phyloP scores from a whole-genome alignment of 1,284 basidiomycete genomes.

The Cutaneotrichosporon sp. region DNA sequence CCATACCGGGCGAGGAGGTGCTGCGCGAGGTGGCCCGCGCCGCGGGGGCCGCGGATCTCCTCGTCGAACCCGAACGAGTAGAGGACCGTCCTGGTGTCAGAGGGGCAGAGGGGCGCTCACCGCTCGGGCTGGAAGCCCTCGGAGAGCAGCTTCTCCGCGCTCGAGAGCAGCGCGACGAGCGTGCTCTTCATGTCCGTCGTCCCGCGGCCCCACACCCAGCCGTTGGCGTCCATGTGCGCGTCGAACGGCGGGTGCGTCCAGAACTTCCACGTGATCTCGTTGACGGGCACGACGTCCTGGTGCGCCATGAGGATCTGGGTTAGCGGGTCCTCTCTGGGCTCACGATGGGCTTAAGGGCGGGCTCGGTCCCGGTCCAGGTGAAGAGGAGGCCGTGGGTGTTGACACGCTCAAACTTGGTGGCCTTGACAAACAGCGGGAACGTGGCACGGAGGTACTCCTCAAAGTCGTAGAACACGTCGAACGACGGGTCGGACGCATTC shows the following conservation, averaged over 20 bases:
- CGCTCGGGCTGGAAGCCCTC: slow-evolving; percentile 27
- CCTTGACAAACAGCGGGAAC: slow-evolving; percentile 53
- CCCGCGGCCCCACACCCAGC: slow-evolving; percentile 38
- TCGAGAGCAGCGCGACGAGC: slow-evolving; percentile 22
- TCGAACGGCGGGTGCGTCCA: slow-evolving; percentile 35
- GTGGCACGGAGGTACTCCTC: slow-evolving; percentile 32
- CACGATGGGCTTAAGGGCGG: slow-evolving; percentile 62
- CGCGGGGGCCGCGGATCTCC: slow-evolving; percentile 38
- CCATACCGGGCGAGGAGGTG: slow-evolving; percentile 30
- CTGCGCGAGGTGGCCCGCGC: slow-evolving; percentile 29
- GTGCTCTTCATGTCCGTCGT: slow-evolving; percentile 35
- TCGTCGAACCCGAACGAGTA: slow-evolving; percentile 23
- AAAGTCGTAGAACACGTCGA: slow-evolving; percentile 23
- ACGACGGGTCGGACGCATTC: slow-evolving; percentile 18
- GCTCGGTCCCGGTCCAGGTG: slow-evolving; percentile 62
- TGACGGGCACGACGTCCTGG: slow-evolving; percentile 58
- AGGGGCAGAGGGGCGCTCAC: neutral
- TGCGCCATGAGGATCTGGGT: slow-evolving; percentile 11
- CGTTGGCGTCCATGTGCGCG: slow-evolving; percentile 25
- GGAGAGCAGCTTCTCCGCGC: slow-evolving; percentile 26
- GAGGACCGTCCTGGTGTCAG: slow-evolving; percentile 11
- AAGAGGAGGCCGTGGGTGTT: slow-evolving; percentile 67
- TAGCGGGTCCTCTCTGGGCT: slow-evolving; percentile 60
- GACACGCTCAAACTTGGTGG: slow-evolving; percentile 60
- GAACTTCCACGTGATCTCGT: slow-evolving; percentile 57